These are phyloP conservation scores for Aethionema arabicum DNA, from an alignment of 345 rosid species.

Conservation along the genomic window DNA sequence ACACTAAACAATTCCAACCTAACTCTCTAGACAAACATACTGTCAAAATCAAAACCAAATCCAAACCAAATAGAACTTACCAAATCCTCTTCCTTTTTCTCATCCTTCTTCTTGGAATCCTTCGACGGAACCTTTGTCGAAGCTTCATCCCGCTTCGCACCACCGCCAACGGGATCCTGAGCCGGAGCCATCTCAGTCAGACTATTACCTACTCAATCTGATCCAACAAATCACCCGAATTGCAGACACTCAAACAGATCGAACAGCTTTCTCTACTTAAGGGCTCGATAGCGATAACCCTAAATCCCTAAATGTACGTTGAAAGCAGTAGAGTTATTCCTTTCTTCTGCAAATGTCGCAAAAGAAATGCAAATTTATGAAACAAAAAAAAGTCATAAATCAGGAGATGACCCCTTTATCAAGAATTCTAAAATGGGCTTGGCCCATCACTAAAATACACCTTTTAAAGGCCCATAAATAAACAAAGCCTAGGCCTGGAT, in stretches of 20 bases:
- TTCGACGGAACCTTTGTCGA: constrained; percentile 63
- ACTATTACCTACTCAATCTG: constrained; percentile 16
- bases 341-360: constrained; percentile 19
- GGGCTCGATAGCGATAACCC: constrained; percentile 24
- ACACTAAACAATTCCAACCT: background rate
- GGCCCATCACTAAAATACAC: background rate
- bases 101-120: constrained; percentile 88
- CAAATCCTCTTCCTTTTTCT: constrained; percentile 88
- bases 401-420: constrained; percentile 31
- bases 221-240: constrained; percentile 5
- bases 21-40: background rate
- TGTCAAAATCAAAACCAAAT: constrained; percentile 2
- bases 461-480: too few relatives aligned
- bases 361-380: background rate
- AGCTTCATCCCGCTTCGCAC: constrained; percentile 54
- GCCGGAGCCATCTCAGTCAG: constrained; percentile 40
- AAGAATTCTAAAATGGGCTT: constrained; percentile 19
- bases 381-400: background rate
- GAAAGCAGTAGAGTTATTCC: constrained; percentile 18
- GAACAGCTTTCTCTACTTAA: background rate
- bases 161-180: constrained; percentile 54
- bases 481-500: too few relatives aligned
- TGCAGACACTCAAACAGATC: constrained; percentile 4
- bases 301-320: constrained; percentile 7
- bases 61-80: constrained; percentile 39